Percentiles rank a stretch among this genome's conserved stretches.
These are phyloP conservation scores for Candida awuae DNA, from an alignment of 805 yeast genomes.

Conservation along the genomic window DNA sequence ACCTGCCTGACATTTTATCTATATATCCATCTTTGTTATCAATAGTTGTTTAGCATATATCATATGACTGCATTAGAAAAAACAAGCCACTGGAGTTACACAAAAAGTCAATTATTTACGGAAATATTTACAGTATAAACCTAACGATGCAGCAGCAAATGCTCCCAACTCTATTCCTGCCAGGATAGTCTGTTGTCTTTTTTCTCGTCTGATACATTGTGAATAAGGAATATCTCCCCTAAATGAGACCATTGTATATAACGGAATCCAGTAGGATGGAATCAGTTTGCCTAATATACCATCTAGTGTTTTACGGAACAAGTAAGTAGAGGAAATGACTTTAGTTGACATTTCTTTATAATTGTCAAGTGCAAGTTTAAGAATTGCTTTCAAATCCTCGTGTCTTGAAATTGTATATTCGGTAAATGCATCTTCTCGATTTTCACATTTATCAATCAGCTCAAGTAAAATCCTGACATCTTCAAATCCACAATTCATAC, in stretches of 20 bases:
- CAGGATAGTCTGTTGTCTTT: conserved; percentile 48
- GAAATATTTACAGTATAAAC: conserved; percentile 3
- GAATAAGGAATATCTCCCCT: conserved; percentile 75
- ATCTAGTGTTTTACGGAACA: conserved; percentile 63
- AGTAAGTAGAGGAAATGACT: conserved; percentile 54
- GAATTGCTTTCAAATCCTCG: conserved; percentile 65
- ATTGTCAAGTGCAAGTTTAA: conserved; percentile 70
- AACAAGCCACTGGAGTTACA: too few relatives aligned
- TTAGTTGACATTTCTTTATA: conserved; percentile 82
- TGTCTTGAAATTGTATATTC: conserved; percentile 49
- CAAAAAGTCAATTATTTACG: too few relatives aligned
- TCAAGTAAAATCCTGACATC: conserved; percentile 67
- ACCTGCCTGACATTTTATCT: neutral
- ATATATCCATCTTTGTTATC: neutral
- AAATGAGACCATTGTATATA: conserved; percentile 90
- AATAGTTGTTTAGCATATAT: too few relatives aligned
- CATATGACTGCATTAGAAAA: too few relatives aligned
- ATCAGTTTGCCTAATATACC: conserved; percentile 48
- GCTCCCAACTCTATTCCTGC: conserved; percentile 20
- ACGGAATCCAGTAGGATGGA: conserved; percentile 69
- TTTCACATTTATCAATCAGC: conserved; percentile 32
- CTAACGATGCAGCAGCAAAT: conserved; percentile 1
- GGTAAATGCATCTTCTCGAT: conserved; percentile 43
- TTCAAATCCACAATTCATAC: conserved; percentile 94
- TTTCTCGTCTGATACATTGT: conserved; percentile 48